Evolutionary conservation across 306 rosid species (phyloP).

Genomic region (Carpinus fangiana): DNA sequence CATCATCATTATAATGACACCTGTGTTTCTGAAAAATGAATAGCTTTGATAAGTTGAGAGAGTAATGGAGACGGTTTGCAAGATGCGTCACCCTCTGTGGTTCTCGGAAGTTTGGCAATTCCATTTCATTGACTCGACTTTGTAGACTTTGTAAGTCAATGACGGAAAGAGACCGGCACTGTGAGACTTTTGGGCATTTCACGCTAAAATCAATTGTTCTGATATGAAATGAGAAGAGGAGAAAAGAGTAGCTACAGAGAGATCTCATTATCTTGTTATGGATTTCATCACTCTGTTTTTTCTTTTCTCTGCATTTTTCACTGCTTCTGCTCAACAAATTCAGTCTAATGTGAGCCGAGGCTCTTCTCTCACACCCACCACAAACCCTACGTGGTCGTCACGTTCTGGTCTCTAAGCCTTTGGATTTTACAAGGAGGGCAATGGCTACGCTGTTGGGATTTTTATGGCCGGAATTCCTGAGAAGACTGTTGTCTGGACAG

Average conservation of each 20-base stretch:
- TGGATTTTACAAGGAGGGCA: background rate
- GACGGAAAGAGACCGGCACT: too few species aligned
- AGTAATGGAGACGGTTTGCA: too few species aligned
- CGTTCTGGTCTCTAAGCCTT: background rate
- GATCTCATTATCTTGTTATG: background rate
- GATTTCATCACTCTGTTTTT: background rate
- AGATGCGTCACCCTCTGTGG: too few species aligned
- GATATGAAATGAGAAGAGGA: background rate
- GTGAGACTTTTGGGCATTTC: too few species aligned
- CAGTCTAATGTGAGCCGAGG: background rate
- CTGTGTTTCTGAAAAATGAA: too few species aligned
- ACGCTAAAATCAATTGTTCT: background rate
- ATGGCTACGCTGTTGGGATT: background rate
- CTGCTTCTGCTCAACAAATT: background rate
- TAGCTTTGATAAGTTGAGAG: too few species aligned
- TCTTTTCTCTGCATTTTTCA: background rate
- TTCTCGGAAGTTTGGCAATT: too few species aligned
- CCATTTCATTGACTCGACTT: too few species aligned
- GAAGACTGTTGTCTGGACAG: background rate
- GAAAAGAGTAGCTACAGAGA: background rate
- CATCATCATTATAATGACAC: too few species aligned
- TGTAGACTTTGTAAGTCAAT: too few species aligned
- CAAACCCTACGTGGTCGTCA: background rate
- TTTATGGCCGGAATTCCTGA: constrained; percentile 4
- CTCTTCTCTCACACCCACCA: background rate